Conservation (phyloP, 176 grass and related monocot species). For the Ensete glaucum region DNA sequence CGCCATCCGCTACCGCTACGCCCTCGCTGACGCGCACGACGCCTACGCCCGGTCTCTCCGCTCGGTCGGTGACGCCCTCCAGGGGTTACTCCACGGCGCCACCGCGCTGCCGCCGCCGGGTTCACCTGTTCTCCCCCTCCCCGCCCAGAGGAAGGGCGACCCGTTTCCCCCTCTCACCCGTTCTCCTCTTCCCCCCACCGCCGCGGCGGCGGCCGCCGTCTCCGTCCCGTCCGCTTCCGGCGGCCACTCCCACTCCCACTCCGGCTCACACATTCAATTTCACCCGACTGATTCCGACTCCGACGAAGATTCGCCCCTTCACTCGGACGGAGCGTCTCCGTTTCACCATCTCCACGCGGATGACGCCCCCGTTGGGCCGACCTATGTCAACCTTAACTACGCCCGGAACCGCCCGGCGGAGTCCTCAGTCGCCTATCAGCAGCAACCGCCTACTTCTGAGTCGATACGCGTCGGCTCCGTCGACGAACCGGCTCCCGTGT, state of each 20-base stretch:
- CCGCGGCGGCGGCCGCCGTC: not conserved
- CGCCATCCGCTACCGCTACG: conserved; percentile 63
- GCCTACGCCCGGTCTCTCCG: conserved; percentile 50
- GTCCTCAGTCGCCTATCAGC: conserved; percentile 22
- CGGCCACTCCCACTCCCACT: conserved; percentile 17
- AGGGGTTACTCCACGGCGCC: conserved; percentile 44
- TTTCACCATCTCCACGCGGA: not conserved
- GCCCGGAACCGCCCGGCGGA: conserved; percentile 23
- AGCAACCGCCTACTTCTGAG: conserved; percentile 8
- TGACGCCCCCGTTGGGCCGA: conserved; percentile 1
- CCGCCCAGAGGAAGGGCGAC: conserved; percentile 57
- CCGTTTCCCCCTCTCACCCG: conserved; percentile 31
- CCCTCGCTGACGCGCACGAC: conserved; percentile 66
- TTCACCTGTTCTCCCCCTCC: conserved; percentile 53
- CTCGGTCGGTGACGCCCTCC: conserved; percentile 40
- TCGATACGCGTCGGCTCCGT: not conserved
- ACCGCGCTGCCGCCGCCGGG: conserved; percentile 24
- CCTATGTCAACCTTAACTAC: conserved; percentile 24
- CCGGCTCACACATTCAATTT: conserved; percentile 26
- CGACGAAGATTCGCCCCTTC: not conserved
- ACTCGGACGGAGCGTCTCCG: conserved; percentile 9
- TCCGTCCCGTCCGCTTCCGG: conserved; percentile 23
- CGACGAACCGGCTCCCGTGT: not conserved
- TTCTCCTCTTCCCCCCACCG: not conserved
- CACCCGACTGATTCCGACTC: conserved; percentile 5